Base-by-base conservation (phyloP, 2,329 filamentous ascomycete species). In the Fonsecaea pedrosoi region DNA sequence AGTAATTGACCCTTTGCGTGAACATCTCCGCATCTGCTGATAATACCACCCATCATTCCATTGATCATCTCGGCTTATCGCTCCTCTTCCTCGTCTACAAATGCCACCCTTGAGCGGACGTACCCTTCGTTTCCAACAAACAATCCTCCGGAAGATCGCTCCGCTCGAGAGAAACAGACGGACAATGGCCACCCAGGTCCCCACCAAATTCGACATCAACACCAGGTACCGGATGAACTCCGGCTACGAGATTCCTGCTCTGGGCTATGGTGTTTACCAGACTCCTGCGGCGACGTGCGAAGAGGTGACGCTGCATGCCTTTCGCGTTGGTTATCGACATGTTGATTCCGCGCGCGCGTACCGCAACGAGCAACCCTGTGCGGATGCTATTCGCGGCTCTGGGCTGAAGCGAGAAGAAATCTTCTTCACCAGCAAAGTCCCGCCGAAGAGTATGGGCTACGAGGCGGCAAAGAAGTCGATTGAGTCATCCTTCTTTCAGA, bases 401-500 rank as follows among this genome's bases (percentile, higher is more conserved):
- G 79, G 80, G 1, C 73, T 89, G 56, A 81, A 84, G 12, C 83
- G 87, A 7, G 80, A 82, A 30, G 77, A 86, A 40, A 79, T 89
- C 63, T 89, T 88, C 79, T 89, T 87, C 76, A 89, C 87, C 6
- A 86, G 83, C 68, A 89, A 89, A 74, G 82, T 89, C 7, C 82
- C 83, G 5, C 79, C 82, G 1, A 78, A 75, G 12, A 70, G 75
- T 2, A 82, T 87, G 74, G 83, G 83, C 69, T 95, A 94, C 74
- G 84, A 89, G 13, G 84, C 82, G 65, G 85, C 90, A 25, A 88
- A 87, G 76, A 82, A 71, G 57, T 64, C 71, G 3, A 74, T 74
- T 53, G 66, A 70, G 15, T 65, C 67, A 13, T 67, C 71, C 34
- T 69, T 73, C 42, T 37, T 58, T 37, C 68, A 74, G 60, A 73